Evolutionary conservation across 306 rosid species (phyloP).

Genomic region (Lagenaria siceraria): DNA sequence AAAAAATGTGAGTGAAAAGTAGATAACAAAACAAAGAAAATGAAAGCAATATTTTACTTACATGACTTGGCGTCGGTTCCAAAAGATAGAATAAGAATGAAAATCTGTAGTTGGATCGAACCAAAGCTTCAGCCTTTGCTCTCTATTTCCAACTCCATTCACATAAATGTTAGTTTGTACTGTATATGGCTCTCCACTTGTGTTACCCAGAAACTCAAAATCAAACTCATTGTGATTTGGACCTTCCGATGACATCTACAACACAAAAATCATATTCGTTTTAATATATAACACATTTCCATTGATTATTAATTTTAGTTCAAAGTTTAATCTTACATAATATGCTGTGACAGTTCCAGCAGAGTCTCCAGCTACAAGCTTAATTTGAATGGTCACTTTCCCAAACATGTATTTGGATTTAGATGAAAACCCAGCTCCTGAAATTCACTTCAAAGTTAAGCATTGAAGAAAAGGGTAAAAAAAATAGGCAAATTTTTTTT

Average conservation of each 20-base stretch:
- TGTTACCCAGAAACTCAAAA: conserved; percentile 85
- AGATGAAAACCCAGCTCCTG: conserved; percentile 92
- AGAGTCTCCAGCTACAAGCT: conserved; percentile 87
- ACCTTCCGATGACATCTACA: conserved; percentile 91
- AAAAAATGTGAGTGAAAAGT: too few species aligned
- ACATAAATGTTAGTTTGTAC: conserved; percentile 81
- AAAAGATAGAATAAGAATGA: conserved; percentile 66
- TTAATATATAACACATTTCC: neutral
- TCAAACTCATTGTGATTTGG: conserved; percentile 78
- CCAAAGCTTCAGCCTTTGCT: conserved; percentile 90
- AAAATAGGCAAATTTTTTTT: neutral
- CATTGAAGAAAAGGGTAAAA: neutral
- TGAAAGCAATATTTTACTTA: conserved; percentile 19
- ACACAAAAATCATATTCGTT: neutral
- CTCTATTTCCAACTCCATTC: conserved; percentile 84
- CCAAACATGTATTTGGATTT: conserved; percentile 82
- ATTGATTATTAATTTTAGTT: accelerated
- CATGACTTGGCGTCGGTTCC: conserved; percentile 94
- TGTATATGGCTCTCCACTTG: conserved; percentile 81
- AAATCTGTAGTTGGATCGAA: conserved; percentile 74
- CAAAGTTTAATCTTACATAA: conserved; percentile 40
- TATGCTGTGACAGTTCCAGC: conserved; percentile 95
- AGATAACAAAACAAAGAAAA: neutral
- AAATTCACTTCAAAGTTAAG: neutral
- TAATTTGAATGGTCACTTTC: conserved; percentile 59